Base-by-base conservation (phyloP, 2,329 filamentous ascomycete genomes). In the Cladosporium sp. region DNA sequence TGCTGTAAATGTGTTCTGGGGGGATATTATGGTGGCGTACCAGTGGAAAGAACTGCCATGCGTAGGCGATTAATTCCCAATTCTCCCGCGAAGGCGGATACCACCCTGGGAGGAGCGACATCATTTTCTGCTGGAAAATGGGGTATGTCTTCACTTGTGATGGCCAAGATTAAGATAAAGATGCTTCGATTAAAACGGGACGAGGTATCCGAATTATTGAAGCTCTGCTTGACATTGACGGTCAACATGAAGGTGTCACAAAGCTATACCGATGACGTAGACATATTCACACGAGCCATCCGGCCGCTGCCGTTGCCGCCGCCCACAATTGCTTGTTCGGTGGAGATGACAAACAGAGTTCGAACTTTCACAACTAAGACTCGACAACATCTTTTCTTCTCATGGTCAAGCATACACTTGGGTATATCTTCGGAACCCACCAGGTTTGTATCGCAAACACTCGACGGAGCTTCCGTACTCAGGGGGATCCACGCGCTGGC, bases 31-130 rank as follows among this genome's bases (percentile, higher is more conserved):
- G 24, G 24, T 30, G 30, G 66, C 80, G 57, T 76, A 84, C 83
- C 62, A 85, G 41, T 18, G 83, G 83, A 71, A 85, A 85, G 74
- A 81, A 82, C 69, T 83, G 80, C 78, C 80, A 85, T 18, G 78
- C 67, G 54, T 73, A 78, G 65, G 75, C 77, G 28, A 83, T 71
- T 32, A 80, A 72, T 69, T 83, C 78, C 82, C 83, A 85, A 58
- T 82, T 81, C 76, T 83, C 80, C 54, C 81, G 80, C 64, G 81
- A 81, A 6, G 83, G 83, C 60, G 83, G 83, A 51, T 83, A 74
- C 74, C 80, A 78, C 60, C 76, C 77, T 62, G 79, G 74, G 12
- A 84, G 73, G 26, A 84, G 74, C 1, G 77, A 75, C 80, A 83
- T 82, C 74, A 38, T 14, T 30, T 70, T 14, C 30, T 18, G 38